Evolutionary conservation across 2,329 filamentous ascomycete genomes (phyloP).

Genomic region (Mycogone perniciosa): DNA sequence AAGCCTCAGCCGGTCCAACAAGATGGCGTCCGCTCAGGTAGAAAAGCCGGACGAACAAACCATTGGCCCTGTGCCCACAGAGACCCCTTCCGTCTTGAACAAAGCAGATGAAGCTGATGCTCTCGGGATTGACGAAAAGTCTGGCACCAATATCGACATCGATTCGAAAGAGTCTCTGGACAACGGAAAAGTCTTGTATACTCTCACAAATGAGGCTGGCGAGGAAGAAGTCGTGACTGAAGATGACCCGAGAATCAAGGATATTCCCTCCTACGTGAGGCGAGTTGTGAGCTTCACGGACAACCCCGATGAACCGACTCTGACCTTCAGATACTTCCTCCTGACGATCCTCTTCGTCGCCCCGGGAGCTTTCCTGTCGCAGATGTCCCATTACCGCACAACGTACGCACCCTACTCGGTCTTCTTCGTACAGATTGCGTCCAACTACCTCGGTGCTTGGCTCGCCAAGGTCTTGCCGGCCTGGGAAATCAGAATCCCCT

Average conservation of each 20-base stretch:
- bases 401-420: slow-evolving; percentile 53
- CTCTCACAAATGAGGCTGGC: slow-evolving; percentile 16
- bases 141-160: slow-evolving; percentile 6
- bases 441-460: slow-evolving; percentile 48
- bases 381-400: slow-evolving; percentile 51
- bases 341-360: slow-evolving; percentile 48
- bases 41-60: slow-evolving; percentile 3
- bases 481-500: slow-evolving; percentile 40
- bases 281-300: slow-evolving; percentile 52
- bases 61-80: slow-evolving; percentile 1
- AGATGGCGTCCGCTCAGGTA: slow-evolving; percentile 8
- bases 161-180: slow-evolving; percentile 9
- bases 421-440: slow-evolving; percentile 56
- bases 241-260: slow-evolving; percentile 44
- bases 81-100: not conserved
- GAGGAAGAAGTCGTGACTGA: slow-evolving; percentile 31
- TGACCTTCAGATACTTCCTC: slow-evolving; percentile 56
- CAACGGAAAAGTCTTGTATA: slow-evolving; percentile 11
- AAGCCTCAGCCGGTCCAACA: not conserved
- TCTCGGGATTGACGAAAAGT: slow-evolving; percentile 13
- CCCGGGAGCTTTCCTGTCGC: slow-evolving; percentile 51
- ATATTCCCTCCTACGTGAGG: slow-evolving; percentile 45
- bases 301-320: slow-evolving; percentile 47
- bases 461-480: slow-evolving; percentile 45
- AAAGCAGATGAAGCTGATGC: slow-evolving; percentile 3